Conservation (phyloP, 2,329 filamentous ascomycete species). For the Colletotrichum somersetense region DNA sequence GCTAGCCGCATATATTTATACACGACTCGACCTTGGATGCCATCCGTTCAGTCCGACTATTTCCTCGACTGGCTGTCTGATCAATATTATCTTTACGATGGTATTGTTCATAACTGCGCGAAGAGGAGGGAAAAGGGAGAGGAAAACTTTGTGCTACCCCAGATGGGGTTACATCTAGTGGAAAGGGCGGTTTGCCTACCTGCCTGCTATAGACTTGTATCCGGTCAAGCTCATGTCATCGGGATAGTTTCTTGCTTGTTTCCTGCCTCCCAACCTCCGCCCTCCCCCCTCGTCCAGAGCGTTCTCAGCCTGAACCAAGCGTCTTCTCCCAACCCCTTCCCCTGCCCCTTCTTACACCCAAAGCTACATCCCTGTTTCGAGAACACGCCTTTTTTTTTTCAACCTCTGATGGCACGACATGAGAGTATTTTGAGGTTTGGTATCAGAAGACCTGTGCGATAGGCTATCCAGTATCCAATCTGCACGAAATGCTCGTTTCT, state of each 20-base stretch:
- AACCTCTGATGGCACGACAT: slow-evolving; percentile 1
- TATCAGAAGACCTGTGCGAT: slow-evolving; percentile 9
- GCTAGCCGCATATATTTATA: background rate
- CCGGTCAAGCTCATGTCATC: slow-evolving; percentile 7
- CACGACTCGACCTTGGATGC: slow-evolving; percentile 10
- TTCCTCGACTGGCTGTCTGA: slow-evolving; percentile 12
- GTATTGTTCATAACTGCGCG: background rate
- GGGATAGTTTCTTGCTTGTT: background rate
- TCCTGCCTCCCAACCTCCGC: background rate
- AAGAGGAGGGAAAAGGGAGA: background rate
- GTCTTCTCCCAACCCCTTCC: slow-evolving; percentile 27
- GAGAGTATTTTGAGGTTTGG: slow-evolving; percentile 2
- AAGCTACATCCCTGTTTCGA: slow-evolving; percentile 37
- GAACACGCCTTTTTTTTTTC: slow-evolving; percentile 14
- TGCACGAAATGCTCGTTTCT: background rate
- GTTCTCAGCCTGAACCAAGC: slow-evolving; percentile 17
- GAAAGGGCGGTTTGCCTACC: background rate
- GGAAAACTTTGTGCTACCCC: background rate
- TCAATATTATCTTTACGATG: background rate
- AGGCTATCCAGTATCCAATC: slow-evolving; percentile 1
- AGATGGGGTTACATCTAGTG: background rate
- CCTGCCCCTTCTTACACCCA: slow-evolving; percentile 31
- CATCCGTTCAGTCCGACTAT: slow-evolving; percentile 17
- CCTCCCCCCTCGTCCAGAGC: background rate
- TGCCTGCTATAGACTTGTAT: background rate